These are phyloP conservation scores for Dittrichia graveolens DNA, from an alignment of 129 eudicot genomes.

Conservation along the genomic window DNA sequence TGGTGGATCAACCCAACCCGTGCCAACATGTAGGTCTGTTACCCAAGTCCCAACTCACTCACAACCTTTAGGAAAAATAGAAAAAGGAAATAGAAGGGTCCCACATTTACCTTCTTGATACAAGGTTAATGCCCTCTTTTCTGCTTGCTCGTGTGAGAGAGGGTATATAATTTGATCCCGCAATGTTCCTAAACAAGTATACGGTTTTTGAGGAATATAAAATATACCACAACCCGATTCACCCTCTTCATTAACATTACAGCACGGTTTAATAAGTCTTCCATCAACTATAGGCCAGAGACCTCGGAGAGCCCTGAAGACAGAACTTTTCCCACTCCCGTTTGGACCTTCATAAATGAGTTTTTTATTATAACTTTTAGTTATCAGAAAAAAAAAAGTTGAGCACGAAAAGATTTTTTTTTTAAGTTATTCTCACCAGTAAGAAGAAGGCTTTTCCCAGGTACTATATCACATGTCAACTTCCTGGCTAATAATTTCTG, in stretches of 20 bases:
- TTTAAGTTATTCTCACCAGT: conserved; percentile 48
- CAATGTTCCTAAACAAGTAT: conserved; percentile 93
- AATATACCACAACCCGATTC: conserved; percentile 65
- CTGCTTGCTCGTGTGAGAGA: conserved; percentile 81
- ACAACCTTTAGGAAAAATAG: neutral
- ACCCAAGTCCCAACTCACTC: neutral
- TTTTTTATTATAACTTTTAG: neutral
- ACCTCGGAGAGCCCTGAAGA: conserved; percentile 90
- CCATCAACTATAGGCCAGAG: conserved; percentile 93
- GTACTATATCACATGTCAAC: conserved; percentile 74
- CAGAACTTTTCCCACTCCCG: conserved; percentile 97
- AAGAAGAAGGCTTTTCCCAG: conserved; percentile 88
- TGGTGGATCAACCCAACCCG: no score
- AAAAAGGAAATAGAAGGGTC: neutral
- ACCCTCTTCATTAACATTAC: conserved; percentile 38
- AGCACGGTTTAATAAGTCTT: conserved; percentile 62
- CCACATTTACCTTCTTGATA: conserved; percentile 41
- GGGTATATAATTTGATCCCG: conserved; percentile 96
- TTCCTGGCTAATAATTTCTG: conserved; percentile 83
- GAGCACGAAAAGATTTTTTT: neutral
- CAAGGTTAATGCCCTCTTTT: conserved; percentile 42
- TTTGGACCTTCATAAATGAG: conserved; percentile 76
- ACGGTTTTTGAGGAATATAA: conserved; percentile 88
- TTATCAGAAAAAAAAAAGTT: neutral
- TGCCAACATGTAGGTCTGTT: no score